Conservation (phyloP, 768 basidiomycete genomes). For the Cystobasidium tubakii region DNA sequence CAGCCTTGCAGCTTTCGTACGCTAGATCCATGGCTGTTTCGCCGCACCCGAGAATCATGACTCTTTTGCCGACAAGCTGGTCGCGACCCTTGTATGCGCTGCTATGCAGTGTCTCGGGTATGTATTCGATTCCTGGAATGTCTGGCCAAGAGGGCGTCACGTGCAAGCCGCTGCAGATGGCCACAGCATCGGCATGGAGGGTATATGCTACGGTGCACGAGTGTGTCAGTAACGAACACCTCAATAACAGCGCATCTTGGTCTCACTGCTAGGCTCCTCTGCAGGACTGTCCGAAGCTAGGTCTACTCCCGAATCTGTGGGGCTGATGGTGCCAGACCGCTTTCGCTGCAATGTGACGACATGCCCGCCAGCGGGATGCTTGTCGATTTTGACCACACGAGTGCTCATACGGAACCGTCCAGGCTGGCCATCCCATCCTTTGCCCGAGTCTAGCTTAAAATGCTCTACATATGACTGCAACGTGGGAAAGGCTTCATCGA, state of each 20-base stretch:
- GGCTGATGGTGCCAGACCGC: constrained; percentile 24
- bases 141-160: constrained; percentile 56
- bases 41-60: constrained; percentile 60
- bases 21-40: constrained; percentile 63
- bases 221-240: not conserved
- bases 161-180: constrained; percentile 59
- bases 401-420: constrained; percentile 51
- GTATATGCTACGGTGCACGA: constrained; percentile 3
- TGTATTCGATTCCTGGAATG: constrained; percentile 55
- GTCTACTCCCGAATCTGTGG: not conserved
- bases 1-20: constrained; percentile 53
- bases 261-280: not conserved
- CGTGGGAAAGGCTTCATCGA: not conserved
- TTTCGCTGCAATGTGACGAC: constrained; percentile 50
- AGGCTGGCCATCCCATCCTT: constrained; percentile 36
- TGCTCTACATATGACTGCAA: constrained; percentile 42
- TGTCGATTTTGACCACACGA: constrained; percentile 52
- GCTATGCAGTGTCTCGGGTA: constrained; percentile 55
- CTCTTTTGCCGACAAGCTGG: constrained; percentile 53
- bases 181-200: constrained; percentile 53
- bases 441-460: constrained; percentile 40
- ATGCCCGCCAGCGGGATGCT: constrained; percentile 50
- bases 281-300: not conserved
- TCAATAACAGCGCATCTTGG: not conserved
- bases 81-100: constrained; percentile 55